Evolutionary conservation across 1,284 basidiomycete genomes (phyloP), one percentile per base, ranked within the genome.

Genomic region (Ganoderma boninense): DNA sequence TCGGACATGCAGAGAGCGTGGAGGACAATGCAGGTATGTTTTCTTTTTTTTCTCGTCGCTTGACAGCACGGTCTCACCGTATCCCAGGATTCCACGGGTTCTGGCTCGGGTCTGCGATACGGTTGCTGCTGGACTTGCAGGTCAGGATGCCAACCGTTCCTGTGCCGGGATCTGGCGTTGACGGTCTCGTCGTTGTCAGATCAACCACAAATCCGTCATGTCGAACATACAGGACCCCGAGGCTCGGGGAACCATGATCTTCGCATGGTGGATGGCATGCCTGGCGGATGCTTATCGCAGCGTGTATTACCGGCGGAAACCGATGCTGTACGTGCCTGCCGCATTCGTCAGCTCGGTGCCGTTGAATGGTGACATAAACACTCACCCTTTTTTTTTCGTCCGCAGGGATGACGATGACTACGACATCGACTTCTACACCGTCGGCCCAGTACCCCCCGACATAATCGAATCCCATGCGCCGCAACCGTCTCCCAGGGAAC

Each of bases 351-450:
- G 62, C 63, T 56, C 20, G 10, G 42, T 18, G 38, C 38, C 40
- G 10, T 20, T 67, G 62, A 62, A 49, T 62, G 29, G 35, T 35
- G 16, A 32, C 14, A 29, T 64, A 35, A 57, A 57, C 29, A 46
- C 29, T 23, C 20, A 32, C 44, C 5, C 35, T 65, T 16, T 16
- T 64, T 65, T 32, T 32, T 32, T 29, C 26, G 46, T 6, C 56
- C 60, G 67, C 78, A 89, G 86, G 69, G 86, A 87, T 76, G 89
- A 90, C 72, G 87, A 88, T 70, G 89, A 90, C 78, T 90, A 89
- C 74, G 87, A 95, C 79, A 90, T 95, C 74, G 92, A 94, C 79
- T 93, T 94, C 76, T 94, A 93, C 78, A 92, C 90, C 18, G 90
- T 86, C 62, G 92, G 92, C 72, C 89, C 90, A 69, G 82, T 86